Base-by-base conservation (phyloP, 1,284 basidiomycete species). In the Moesziomyces parantarcticus region DNA sequence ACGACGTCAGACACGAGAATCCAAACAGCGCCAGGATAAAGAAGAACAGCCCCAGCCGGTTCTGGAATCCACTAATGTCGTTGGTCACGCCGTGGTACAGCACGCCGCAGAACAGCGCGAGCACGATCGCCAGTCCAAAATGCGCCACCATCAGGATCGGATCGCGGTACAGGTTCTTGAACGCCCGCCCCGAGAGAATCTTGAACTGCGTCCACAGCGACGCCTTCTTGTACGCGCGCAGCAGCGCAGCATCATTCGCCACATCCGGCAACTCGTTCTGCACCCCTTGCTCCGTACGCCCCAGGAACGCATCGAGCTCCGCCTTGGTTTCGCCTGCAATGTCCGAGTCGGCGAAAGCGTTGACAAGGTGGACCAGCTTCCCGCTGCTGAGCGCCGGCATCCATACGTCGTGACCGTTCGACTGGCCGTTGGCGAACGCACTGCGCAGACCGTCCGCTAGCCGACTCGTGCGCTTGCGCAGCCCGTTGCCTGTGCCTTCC, bases 1-100 rank as follows among this genome's bases (percentile, higher is more conserved):
- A 85, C 64, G 94, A 96, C 4, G 94, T 94, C 53, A 99, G 85
- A 79, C 93, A 95, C 14, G 95, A 95, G 86, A 99, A 98, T 0
- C 94, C 96, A 78, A 99, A 98, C 9, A 98, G 86, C 1, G 94
- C 90, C 18, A 99, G 87, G 14, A 94, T 92, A 85, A 99, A 98
- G 87, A 98, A 95, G 89, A 97, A 97, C 51, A 97, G 88, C 5
- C 95, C 93, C 87, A 86, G 78, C 48, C 87, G 86, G 74, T 94
- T 94, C 44, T 76, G 58, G 61, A 36, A 53, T 16, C 69, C 56
- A 6, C 55, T 42, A 55, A 42, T 69, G 50, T 86, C 88, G 80
- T 83, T 90, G 87, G 89, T 89, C 51, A 94, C 88, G 62, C 91
- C 88, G 76, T 90, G 89, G 86, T 91, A 93, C 82, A 94, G 90